Evolutionary conservation across 148 eudicot species (phyloP).

Genomic region (Spergularia marina): DNA sequence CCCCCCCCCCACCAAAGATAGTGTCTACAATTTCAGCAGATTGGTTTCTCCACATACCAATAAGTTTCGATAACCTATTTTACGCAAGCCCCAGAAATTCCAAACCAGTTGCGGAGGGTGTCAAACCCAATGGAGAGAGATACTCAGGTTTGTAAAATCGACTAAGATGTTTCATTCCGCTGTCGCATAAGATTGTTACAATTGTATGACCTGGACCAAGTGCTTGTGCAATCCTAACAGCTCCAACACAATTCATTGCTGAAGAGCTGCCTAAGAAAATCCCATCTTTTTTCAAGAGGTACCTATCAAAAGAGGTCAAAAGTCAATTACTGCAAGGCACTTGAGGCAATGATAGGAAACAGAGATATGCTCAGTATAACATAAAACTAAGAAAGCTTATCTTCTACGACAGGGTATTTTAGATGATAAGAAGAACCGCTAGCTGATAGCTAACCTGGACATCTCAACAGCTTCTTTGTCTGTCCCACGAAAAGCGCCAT

Average conservation of each 20-base stretch:
- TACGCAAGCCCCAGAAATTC: conserved; percentile 51
- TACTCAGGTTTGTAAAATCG: conserved; percentile 66
- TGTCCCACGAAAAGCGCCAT: conserved; percentile 92
- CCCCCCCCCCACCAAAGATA: neutral
- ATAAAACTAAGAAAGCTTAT: neutral
- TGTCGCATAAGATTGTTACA: conserved; percentile 85
- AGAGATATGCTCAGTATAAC: neutral
- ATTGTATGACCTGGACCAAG: conserved; percentile 92
- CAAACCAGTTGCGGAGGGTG: conserved; percentile 57
- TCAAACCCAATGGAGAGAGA: conserved; percentile 59
- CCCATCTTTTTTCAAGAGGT: conserved; percentile 85
- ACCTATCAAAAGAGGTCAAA: conserved; percentile 37
- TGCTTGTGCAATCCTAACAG: conserved; percentile 74
- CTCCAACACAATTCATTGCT: conserved; percentile 98
- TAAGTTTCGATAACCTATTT: neutral
- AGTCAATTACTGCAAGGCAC: neutral
- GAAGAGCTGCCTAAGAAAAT: conserved; percentile 95
- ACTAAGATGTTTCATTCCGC: conserved; percentile 95
- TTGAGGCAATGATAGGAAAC: neutral
- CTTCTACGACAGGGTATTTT: neutral
- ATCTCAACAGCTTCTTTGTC: conserved; percentile 97
- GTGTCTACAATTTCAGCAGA: neutral
- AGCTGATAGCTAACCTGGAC: conserved; percentile 69
- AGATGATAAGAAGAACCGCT: neutral
- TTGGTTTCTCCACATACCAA: neutral